Evolutionary conservation across 2,329 filamentous ascomycete species (phyloP).

Genomic region (Beauveria bassiana): DNA sequence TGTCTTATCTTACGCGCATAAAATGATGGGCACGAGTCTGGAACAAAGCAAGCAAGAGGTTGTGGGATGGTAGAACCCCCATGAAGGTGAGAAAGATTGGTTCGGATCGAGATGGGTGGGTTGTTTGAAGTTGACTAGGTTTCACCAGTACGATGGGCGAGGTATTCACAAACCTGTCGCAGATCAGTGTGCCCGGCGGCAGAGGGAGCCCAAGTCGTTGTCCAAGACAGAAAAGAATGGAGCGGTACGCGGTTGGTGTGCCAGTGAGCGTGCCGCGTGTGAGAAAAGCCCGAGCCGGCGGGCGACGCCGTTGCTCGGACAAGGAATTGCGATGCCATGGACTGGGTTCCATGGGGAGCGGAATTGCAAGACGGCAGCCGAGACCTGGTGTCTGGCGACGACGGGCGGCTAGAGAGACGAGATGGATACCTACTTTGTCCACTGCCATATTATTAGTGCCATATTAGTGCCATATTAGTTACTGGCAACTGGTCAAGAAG

Average conservation of each 20-base stretch:
- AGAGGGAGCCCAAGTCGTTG: too few relatives aligned
- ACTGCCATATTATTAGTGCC: too few relatives aligned
- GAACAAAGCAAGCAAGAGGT: not conserved
- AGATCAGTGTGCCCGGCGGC: not conserved
- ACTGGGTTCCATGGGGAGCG: not conserved
- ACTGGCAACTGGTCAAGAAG: too few relatives aligned
- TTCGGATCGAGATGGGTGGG: not conserved
- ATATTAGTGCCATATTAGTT: too few relatives aligned
- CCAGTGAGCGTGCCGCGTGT: not conserved
- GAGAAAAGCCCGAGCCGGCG: not conserved
- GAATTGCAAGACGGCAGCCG: not conserved
- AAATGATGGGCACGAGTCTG: not conserved
- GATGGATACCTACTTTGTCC: too few relatives aligned
- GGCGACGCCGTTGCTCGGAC: not conserved
- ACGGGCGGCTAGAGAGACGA: not conserved
- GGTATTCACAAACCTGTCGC: not conserved
- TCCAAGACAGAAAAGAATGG: too few relatives aligned
- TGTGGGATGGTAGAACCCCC: not conserved
- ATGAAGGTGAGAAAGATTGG: not conserved
- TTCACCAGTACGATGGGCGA: not conserved
- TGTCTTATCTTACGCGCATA: too few relatives aligned
- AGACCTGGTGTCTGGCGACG: not conserved
- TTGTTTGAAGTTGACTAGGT: not conserved
- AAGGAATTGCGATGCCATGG: not conserved
- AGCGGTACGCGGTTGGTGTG: too few relatives aligned